phyloP scores from a whole-genome alignment of 2,329 filamentous ascomycete species.

The Elsinoe fawcettii region DNA sequence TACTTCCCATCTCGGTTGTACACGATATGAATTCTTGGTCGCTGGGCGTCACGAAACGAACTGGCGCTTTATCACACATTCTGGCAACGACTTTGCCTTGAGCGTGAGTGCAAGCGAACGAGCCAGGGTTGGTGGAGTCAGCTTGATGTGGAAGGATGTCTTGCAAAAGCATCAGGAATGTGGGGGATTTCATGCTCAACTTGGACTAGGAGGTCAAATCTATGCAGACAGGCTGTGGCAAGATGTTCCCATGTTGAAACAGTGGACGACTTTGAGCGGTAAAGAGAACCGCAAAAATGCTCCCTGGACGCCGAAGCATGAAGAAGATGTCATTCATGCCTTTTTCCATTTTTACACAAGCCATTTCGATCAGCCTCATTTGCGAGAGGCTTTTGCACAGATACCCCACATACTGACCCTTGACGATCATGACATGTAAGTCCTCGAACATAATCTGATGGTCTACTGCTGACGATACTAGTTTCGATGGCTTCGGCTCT shows the following conservation, averaged over 20 bases:
- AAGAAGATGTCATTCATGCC: constrained; percentile 90
- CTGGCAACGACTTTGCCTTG: constrained; percentile 89
- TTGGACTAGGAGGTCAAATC: constrained; percentile 89
- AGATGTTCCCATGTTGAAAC: constrained; percentile 84
- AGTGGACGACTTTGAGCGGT: constrained; percentile 89
- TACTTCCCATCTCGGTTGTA: constrained; percentile 92
- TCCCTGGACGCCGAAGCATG: constrained; percentile 85
- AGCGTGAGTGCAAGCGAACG: constrained; percentile 81
- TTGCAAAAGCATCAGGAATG: constrained; percentile 95
- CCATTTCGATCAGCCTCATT: constrained; percentile 92
- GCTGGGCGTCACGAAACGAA: constrained; percentile 82
- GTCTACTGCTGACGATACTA: constrained; percentile 31
- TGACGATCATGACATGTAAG: constrained; percentile 97
- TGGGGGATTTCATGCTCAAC: constrained; percentile 87
- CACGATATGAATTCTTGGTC: constrained; percentile 94
- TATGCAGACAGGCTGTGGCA: constrained; percentile 95
- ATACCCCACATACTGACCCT: constrained; percentile 90
- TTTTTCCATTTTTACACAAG: constrained; percentile 99
- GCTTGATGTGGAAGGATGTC: constrained; percentile 99
- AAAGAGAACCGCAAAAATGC: constrained; percentile 88
- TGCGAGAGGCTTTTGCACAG: constrained; percentile 93
- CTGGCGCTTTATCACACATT: constrained; percentile 94
- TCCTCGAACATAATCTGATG: constrained; percentile 24
- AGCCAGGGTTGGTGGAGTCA: constrained; percentile 75
- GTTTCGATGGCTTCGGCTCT: constrained; percentile 93